These are phyloP conservation scores for Sanghuangporus weigelae DNA, from an alignment of 1,284 basidiomycete genomes.

Conservation along the genomic window DNA sequence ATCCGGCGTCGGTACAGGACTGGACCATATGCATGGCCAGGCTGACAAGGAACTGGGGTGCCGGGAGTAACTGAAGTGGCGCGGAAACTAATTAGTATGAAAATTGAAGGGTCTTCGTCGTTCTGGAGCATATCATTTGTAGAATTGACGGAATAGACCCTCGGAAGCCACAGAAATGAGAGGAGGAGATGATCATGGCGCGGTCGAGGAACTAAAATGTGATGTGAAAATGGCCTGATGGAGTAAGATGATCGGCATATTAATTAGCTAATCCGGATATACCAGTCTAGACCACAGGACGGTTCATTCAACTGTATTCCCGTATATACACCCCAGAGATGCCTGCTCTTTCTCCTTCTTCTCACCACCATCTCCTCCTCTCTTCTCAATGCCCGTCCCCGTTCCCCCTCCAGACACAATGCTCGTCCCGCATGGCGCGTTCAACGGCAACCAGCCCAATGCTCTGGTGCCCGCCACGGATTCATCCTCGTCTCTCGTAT, in stretches of 20 bases:
- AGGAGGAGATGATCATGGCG: background rate
- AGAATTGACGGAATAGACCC: no score
- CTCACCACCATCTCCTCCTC: background rate
- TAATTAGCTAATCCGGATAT: background rate
- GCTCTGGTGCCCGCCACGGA: background rate
- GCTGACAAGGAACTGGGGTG: no score
- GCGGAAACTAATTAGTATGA: no score
- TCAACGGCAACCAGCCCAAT: background rate
- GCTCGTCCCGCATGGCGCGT: background rate
- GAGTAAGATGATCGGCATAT: background rate
- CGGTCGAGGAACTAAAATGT: background rate
- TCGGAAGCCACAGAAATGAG: no score
- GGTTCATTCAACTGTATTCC: background rate
- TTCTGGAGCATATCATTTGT: no score
- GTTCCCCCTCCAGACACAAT: background rate
- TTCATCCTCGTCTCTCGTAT: conserved; percentile 12
- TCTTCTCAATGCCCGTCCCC: background rate
- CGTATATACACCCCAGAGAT: background rate
- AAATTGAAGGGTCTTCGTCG: no score
- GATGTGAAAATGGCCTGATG: background rate
- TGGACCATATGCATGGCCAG: no score
- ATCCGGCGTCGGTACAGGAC: no score
- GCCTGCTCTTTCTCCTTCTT: background rate
- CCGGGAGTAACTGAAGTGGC: no score
- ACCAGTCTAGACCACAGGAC: background rate